phyloP scores from a whole-genome alignment of 495 filamentous ascomycete species.

The Thermothielavioides terrestris region DNA sequence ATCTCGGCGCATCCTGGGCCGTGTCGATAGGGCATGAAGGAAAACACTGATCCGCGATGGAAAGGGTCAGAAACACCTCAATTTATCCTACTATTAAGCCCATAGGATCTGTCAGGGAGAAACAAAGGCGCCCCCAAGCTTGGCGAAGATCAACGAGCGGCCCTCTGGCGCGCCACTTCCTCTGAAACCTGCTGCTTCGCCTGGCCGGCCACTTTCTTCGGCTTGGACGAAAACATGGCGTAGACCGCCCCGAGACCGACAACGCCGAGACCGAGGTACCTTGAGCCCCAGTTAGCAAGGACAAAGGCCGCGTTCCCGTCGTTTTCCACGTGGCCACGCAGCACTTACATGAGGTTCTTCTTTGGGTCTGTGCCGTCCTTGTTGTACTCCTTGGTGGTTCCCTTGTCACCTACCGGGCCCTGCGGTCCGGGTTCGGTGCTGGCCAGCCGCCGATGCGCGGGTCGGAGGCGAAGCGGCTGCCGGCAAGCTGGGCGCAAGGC shows the following conservation, averaged over 20 bases:
- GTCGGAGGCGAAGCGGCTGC: not conserved
- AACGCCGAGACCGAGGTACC: conserved; percentile 9
- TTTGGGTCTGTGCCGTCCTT: conserved; percentile 21
- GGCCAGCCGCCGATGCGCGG: not conserved
- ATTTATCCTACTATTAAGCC: no score
- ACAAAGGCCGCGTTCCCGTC: not conserved
- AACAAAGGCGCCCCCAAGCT: no score
- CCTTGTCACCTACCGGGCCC: conserved; percentile 5
- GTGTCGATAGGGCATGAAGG: no score
- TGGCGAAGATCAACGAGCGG: no score
- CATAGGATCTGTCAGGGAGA: no score
- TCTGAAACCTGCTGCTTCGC: not conserved
- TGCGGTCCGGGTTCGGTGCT: conserved; percentile 1
- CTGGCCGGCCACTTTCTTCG: conserved; percentile 7
- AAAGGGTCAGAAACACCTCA: no score
- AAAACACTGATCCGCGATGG: no score
- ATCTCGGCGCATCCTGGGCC: no score
- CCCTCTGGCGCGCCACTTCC: no score
- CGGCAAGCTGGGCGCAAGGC: conserved; percentile 1
- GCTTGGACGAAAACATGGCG: conserved; percentile 4
- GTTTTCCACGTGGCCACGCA: not conserved
- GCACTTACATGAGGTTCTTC: conserved; percentile 19
- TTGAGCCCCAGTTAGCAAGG: not conserved
- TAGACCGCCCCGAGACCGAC: conserved; percentile 12
- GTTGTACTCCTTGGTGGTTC: conserved; percentile 12